phyloP scores from a whole-genome alignment of 225 moss, liverwort and hornwort species.

The Pleurozium schreberi region DNA sequence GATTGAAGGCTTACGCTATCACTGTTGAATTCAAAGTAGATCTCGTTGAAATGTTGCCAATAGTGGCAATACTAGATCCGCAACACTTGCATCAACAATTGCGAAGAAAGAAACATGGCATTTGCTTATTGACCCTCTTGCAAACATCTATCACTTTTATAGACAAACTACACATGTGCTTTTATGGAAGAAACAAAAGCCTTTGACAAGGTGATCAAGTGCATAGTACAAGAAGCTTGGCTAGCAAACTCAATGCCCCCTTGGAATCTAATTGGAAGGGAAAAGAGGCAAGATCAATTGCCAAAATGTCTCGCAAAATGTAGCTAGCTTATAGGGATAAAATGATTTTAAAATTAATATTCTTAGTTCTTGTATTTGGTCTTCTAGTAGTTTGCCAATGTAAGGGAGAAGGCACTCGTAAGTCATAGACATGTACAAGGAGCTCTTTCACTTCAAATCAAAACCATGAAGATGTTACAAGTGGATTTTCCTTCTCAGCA shows the following conservation, averaged over 20 bases:
- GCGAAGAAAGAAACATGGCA: not conserved
- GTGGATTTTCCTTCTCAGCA: fast-evolving
- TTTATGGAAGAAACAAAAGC: fast-evolving
- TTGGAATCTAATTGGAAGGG: fast-evolving
- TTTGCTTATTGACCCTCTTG: fast-evolving
- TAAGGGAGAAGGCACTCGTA: fast-evolving
- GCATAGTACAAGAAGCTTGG: not conserved
- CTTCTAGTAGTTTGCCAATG: not conserved
- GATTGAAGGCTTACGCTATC: fast-evolving
- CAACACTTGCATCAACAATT: fast-evolving
- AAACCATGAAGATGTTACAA: not conserved
- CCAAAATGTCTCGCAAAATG: not conserved
- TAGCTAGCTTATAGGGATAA: not conserved
- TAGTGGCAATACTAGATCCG: fast-evolving
- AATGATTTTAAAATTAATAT: not conserved
- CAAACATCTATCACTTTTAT: not conserved
- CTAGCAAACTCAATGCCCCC: not conserved
- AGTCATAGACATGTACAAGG: fast-evolving
- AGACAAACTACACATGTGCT: not conserved
- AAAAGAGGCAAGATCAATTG: not conserved
- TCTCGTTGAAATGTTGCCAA: not conserved
- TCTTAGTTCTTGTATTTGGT: not conserved
- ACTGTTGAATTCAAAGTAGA: not conserved
- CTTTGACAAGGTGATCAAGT: not conserved
- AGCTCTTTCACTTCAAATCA: not conserved